Evolutionary conservation across 1,284 basidiomycete genomes (phyloP).

Genomic region (Caloboletus firmus): DNA sequence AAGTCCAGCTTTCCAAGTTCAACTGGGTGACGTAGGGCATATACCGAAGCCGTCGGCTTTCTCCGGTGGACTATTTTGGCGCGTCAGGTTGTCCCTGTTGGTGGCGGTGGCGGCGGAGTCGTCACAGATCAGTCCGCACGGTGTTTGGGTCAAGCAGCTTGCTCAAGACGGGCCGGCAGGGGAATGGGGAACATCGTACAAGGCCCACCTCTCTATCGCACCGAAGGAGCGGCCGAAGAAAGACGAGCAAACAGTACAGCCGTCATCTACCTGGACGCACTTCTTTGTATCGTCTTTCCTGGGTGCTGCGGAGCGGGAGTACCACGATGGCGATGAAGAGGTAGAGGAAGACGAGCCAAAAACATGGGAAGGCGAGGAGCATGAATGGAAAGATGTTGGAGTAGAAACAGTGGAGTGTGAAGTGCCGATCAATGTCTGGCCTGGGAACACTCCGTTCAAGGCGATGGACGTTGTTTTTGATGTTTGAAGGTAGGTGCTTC

Average conservation of each 20-base stretch:
- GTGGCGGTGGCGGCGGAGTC: constrained; percentile 63
- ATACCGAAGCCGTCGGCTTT: constrained; percentile 1
- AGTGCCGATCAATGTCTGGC: constrained; percentile 85
- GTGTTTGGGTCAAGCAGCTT: constrained; percentile 55
- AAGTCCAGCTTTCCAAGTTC: constrained; percentile 75
- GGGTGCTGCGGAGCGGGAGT: constrained; percentile 46
- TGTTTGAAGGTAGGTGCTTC: constrained; percentile 42
- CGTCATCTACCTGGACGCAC: constrained; percentile 48
- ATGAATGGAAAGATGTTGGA: constrained; percentile 61
- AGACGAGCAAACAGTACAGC: constrained; percentile 6
- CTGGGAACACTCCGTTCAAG: constrained; percentile 86
- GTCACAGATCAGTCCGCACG: constrained; percentile 46
- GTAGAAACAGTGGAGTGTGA: constrained; percentile 89
- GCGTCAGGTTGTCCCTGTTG: constrained; percentile 76
- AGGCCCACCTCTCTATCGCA: constrained; percentile 55
- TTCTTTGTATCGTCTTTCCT: constrained; percentile 56
- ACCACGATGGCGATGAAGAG: constrained; percentile 58
- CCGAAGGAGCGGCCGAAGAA: constrained; percentile 51
- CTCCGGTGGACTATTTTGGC: constrained; percentile 82
- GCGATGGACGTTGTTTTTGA: constrained; percentile 78
- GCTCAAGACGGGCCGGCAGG: constrained; percentile 51
- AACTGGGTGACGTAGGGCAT: constrained; percentile 37
- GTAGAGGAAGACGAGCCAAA: constrained; percentile 19
- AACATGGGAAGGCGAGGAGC: constrained; percentile 49
- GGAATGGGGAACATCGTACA: constrained; percentile 65